These are phyloP conservation scores for Misopates orontium DNA, from an alignment of 257 asterid species.

Conservation along the genomic window DNA sequence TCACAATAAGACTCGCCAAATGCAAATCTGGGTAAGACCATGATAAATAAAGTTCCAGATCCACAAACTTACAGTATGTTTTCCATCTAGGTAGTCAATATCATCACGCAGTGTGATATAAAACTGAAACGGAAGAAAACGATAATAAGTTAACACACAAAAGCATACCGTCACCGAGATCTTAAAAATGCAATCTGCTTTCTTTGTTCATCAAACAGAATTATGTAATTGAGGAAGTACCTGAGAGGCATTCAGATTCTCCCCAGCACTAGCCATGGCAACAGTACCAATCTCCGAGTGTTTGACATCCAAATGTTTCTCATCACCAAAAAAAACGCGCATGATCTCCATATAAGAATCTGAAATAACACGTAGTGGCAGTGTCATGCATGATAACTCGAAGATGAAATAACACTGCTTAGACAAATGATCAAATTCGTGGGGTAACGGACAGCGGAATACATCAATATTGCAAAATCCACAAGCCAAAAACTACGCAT, in stretches of 20 bases:
- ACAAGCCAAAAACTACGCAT: no score
- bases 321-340: constrained; percentile 97
- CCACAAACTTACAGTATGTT: constrained; percentile 76
- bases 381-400: constrained; percentile 6
- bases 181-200: constrained; percentile 12
- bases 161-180: constrained; percentile 13
- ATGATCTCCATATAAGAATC: constrained; percentile 94
- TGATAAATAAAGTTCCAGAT: no score
- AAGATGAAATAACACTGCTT: constrained; percentile 13
- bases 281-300: constrained; percentile 82
- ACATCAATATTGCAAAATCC: neutral
- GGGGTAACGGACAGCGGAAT: neutral
- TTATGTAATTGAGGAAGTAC: constrained; percentile 33
- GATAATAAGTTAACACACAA: constrained; percentile 9
- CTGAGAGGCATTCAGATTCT: constrained; percentile 97
- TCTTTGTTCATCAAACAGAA: constrained; percentile 20
- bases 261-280: constrained; percentile 98
- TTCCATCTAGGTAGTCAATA: constrained; percentile 94
- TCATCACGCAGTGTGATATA: constrained; percentile 87
- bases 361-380: constrained; percentile 36
- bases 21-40: no score
- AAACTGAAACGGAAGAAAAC: constrained; percentile 78
- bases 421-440: constrained; percentile 8
- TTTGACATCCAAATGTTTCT: constrained; percentile 89
- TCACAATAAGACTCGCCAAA: no score